Evolutionary conservation across 495 filamentous ascomycete species (phyloP).

Genomic region (Jackrogersella minutella): DNA sequence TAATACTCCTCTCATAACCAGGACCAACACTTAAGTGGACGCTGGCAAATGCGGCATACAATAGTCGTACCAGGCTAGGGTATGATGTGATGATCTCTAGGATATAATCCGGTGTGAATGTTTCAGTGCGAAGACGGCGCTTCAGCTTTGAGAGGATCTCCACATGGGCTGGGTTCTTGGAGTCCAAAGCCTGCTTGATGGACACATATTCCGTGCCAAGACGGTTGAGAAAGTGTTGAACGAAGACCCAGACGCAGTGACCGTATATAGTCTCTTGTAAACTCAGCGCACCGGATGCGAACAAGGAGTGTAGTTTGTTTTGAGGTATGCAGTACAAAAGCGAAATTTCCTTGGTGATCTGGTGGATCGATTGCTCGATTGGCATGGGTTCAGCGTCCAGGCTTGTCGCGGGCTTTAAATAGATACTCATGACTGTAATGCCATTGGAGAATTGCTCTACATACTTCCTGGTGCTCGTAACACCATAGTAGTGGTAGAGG

Average conservation of each 20-base stretch:
- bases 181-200: slow-evolving; percentile 79
- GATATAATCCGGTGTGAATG: slow-evolving; percentile 97
- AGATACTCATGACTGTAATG: slow-evolving; percentile 94
- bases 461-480: slow-evolving; percentile 96
- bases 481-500: slow-evolving; percentile 97
- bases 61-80: slow-evolving; percentile 82
- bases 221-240: slow-evolving; percentile 96
- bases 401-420: slow-evolving; percentile 76
- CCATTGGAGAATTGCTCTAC: slow-evolving; percentile 99
- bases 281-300: slow-evolving; percentile 86
- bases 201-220: slow-evolving; percentile 92
- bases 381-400: slow-evolving; percentile 56
- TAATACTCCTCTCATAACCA: slow-evolving; percentile 75
- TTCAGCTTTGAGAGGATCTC: slow-evolving; percentile 96
- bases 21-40: slow-evolving; percentile 85
- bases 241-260: slow-evolving; percentile 96
- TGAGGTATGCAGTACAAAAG: slow-evolving; percentile 97
- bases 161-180: slow-evolving; percentile 76
- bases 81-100: slow-evolving; percentile 94
- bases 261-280: slow-evolving; percentile 97
- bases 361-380: slow-evolving; percentile 94
- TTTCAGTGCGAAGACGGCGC: slow-evolving; percentile 92
- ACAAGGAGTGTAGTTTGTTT: slow-evolving; percentile 90
- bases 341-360: slow-evolving; percentile 98
- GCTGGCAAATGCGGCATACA: slow-evolving; percentile 92